Evolutionary conservation across 2,329 filamentous ascomycete genomes (phyloP), one percentile per base, ranked within the genome.

Genomic region (Claviceps spartinae): DNA sequence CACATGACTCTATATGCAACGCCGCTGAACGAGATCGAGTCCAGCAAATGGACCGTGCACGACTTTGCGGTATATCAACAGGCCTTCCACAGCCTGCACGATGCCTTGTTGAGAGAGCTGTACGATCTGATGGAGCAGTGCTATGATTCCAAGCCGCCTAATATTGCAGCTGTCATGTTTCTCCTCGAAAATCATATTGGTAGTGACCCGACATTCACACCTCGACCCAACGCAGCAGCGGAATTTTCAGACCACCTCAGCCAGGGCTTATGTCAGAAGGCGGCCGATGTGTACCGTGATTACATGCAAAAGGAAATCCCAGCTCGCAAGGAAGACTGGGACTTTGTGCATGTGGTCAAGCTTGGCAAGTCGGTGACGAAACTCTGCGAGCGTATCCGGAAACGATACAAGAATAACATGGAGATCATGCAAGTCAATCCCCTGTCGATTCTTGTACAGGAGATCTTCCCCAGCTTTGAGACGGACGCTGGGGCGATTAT

Each of bases 331-430:
- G 82, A 89, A 57, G 78, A 87, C 48, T 96, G 93, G 90, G 82
- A 96, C 59, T 91, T 95, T 64, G 85, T 79, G 56, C 88, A 97
- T 66, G 85, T 97, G 52, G 88, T 96, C 54, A 81, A 90, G 62
- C 78, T 98, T 24, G 89, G 90, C 16, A 88, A 93, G 63, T 81
- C 82, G 0, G 88, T 97, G 5, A 83, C 88, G 48, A 89, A 87
- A 58, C 75, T 96, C 36, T 88, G 86, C 56, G 84, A 95, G 61
- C 87, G 85, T 63, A 94, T 96, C 49, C 85, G 89, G 66, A 97
- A 97, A 69, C 82, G 91, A 48, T 98, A 95, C 68, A 82, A 82
- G 60, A 91, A 86, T 60, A 93, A 85, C 54, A 88, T 88, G 1
- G 84, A 88, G 56, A 86, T 97, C 54, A 85, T 95, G 81, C 89